A percentile compares a stretch with the other conserved stretches of the same genome.
Conservation (phyloP, 2,329 filamentous ascomycete species). For the Lachnellula cervina region DNA sequence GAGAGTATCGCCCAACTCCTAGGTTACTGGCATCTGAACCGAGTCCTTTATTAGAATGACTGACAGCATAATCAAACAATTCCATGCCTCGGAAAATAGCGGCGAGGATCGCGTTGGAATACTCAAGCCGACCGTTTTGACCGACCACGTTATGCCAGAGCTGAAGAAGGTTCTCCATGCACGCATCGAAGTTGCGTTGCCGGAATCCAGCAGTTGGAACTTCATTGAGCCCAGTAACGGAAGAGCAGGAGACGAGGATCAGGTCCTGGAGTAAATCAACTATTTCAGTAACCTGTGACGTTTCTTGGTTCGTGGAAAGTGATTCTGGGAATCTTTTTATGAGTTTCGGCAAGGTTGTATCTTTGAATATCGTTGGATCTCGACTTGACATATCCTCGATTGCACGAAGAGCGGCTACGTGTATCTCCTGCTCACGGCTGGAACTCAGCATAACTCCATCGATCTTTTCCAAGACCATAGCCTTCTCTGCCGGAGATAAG, state of each 20-base stretch:
- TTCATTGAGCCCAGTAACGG: background rate
- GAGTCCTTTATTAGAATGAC: background rate
- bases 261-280: conserved; percentile 17
- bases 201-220: background rate
- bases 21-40: background rate
- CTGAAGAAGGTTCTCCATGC: conserved; percentile 15
- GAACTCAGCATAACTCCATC: conserved; percentile 16
- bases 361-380: conserved; percentile 20
- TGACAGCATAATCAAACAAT: conserved; percentile 20
- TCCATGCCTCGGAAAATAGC: conserved; percentile 19
- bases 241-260: conserved; percentile 19
- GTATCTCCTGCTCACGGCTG: conserved; percentile 13
- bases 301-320: conserved; percentile 2
- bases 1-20: background rate
- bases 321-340: conserved; percentile 20
- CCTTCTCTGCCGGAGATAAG: conserved; percentile 19
- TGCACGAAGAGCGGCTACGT: conserved; percentile 16
- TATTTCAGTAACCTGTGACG: conserved; percentile 5
- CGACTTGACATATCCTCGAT: conserved; percentile 21
- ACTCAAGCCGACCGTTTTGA: conserved; percentile 15
- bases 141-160: conserved; percentile 14
- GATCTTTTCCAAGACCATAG: conserved; percentile 23
- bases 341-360: conserved; percentile 24
- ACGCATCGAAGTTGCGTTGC: conserved; percentile 21
- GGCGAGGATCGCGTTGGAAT: conserved; percentile 21